Evolutionary conservation across 208 protist genomes (phyloP).

Genomic region (Tritrichomonas foetus): DNA sequence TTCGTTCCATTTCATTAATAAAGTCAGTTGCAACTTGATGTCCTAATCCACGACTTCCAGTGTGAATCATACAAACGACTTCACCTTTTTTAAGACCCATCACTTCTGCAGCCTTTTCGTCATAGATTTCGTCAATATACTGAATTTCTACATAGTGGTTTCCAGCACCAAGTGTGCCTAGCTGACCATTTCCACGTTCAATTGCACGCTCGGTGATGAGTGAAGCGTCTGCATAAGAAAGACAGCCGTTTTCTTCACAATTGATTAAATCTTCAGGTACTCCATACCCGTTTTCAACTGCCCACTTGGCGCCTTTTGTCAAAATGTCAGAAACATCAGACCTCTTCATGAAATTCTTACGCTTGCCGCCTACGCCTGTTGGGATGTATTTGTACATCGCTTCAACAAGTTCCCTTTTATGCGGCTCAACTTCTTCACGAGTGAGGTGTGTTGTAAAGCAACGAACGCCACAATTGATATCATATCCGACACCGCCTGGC

Average conservation of each 20-base stretch:
- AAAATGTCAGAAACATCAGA: conserved; percentile 63
- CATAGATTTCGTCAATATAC: conserved; percentile 71
- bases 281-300: conserved; percentile 67
- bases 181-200: conserved; percentile 65
- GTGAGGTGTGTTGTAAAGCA: conserved; percentile 71
- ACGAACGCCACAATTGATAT: conserved; percentile 84
- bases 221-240: conserved; percentile 61
- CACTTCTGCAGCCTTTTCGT: conserved; percentile 60
- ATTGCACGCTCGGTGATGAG: conserved; percentile 67
- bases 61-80: conserved; percentile 73
- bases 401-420: background rate
- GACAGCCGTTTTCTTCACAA: conserved; percentile 69
- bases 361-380: conserved; percentile 6
- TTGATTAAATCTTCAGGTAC: conserved; percentile 75
- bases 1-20: conserved; percentile 43
- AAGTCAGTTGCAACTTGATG: conserved; percentile 69
- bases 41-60: conserved; percentile 70
- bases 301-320: conserved; percentile 73
- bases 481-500: conserved; percentile 72
- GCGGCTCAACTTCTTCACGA: conserved; percentile 56
- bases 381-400: conserved; percentile 9
- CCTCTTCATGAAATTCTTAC: background rate
- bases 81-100: conserved; percentile 71
- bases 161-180: conserved; percentile 73
- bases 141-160: conserved; percentile 73